Conservation (phyloP, 2,329 filamentous ascomycete species). For the Cordyceps sp. region DNA sequence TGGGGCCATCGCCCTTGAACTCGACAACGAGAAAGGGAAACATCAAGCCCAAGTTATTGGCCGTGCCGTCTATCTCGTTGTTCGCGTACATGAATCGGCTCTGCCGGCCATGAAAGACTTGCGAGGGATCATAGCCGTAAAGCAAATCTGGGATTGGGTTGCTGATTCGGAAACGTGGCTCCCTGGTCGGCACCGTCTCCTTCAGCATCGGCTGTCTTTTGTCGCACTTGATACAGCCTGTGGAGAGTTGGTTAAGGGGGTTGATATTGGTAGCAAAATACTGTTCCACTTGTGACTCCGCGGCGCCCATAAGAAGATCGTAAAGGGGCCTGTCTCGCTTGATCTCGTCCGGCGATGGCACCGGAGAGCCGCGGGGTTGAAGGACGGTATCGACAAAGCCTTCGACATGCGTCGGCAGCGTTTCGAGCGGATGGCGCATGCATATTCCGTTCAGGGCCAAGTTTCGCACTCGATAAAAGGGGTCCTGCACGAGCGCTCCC, state of each 20-base stretch:
- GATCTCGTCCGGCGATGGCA: background rate
- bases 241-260: too few relatives aligned
- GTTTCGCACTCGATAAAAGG: background rate
- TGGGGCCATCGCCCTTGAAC: slow-evolving; percentile 9
- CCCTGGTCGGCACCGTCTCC: background rate
- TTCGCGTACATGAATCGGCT: background rate
- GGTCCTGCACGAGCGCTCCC: background rate
- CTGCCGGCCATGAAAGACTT: background rate
- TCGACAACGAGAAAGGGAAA: slow-evolving; percentile 6
- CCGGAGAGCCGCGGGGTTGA: background rate
- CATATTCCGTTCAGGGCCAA: background rate
- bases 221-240: background rate
- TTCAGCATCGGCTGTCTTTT: background rate
- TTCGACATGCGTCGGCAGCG: background rate
- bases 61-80: background rate
- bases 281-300: background rate
- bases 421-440: background rate
- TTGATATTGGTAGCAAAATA: background rate
- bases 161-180: background rate
- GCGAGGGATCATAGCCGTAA: background rate
- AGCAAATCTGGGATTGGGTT: background rate
- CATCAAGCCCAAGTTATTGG: background rate
- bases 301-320: background rate
- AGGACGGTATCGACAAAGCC: background rate
- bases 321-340: background rate